Conservation (phyloP, 202 grass and related monocot species). For the Setaria italica region DNA sequence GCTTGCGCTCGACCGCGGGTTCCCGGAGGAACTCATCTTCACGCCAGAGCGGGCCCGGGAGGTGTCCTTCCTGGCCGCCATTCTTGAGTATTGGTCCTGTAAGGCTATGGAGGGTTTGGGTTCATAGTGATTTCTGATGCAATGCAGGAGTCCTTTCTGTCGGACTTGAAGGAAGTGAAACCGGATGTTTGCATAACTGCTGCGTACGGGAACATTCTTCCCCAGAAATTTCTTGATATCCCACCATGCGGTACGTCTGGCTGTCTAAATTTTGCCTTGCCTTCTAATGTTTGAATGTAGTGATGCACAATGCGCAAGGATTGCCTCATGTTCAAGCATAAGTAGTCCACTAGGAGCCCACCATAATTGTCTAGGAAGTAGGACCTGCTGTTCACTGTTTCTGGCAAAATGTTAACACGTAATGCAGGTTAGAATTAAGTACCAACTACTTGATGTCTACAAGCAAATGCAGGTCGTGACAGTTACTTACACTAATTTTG, state of each 20-base stretch:
- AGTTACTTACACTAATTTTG: not conserved
- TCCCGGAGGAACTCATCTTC: conserved; percentile 77
- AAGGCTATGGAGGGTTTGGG: not conserved
- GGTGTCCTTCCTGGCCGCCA: conserved; percentile 32
- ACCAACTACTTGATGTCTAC: no score
- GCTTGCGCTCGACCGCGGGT: conserved; percentile 69
- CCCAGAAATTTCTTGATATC: conserved; percentile 91
- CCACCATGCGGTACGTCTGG: conserved; percentile 59
- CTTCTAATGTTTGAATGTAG: not conserved
- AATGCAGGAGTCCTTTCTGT: conserved; percentile 80
- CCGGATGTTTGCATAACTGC: conserved; percentile 90
- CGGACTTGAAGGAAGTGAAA: conserved; percentile 64
- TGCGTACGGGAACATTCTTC: conserved; percentile 95
- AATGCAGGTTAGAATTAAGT: not conserved
- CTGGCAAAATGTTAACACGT: not conserved
- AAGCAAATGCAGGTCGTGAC: not conserved
- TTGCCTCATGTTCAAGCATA: conserved; percentile 15
- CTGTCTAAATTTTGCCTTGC: not conserved
- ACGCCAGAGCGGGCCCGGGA: conserved; percentile 69
- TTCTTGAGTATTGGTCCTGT: not conserved
- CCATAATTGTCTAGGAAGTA: conserved; percentile 13
- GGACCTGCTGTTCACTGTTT: not conserved
- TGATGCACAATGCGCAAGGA: conserved; percentile 1
- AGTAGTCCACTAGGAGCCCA: conserved; percentile 6
- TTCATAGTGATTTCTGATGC: conserved; percentile 28